These are phyloP conservation scores for Kwoniella dendrophila DNA, from an alignment of 768 basidiomycete species.

Conservation along the genomic window DNA sequence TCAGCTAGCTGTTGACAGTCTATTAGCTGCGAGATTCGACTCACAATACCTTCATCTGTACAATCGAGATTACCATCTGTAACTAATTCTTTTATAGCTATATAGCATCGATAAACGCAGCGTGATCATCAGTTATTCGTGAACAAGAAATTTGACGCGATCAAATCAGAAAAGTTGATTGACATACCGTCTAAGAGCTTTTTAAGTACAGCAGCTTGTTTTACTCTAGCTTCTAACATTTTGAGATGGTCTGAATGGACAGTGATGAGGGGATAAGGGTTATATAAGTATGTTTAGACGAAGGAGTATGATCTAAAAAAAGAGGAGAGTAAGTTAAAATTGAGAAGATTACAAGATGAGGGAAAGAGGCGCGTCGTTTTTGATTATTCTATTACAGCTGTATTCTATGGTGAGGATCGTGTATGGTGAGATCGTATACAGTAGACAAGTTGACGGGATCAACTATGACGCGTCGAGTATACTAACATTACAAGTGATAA, in stretches of 20 bases:
- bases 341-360: conserved; percentile 3
- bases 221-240: conserved; percentile 78
- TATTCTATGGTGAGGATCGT: not conserved
- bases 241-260: conserved; percentile 3
- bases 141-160: conserved; percentile 17
- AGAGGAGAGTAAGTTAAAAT: not conserved
- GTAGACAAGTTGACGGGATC: too few species aligned
- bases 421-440: not conserved
- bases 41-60: conserved; percentile 86
- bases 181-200: conserved; percentile 84
- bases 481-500: not conserved
- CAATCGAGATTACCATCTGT: conserved; percentile 98
- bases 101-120: not conserved
- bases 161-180: not conserved
- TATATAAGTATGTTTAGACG: not conserved
- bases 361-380: conserved; percentile 9
- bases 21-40: conserved; percentile 40
- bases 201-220: conserved; percentile 84
- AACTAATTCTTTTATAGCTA: conserved; percentile 96
- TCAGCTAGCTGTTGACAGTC: not conserved
- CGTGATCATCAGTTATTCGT: conserved; percentile 5
- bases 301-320: not conserved
- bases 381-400: not conserved
- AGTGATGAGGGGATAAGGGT: not conserved
- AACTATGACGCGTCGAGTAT: conserved; percentile 2